These are phyloP conservation scores for Cenchrus fungigraminus DNA, from an alignment of 176 grass and related monocot genomes.

Conservation along the genomic window DNA sequence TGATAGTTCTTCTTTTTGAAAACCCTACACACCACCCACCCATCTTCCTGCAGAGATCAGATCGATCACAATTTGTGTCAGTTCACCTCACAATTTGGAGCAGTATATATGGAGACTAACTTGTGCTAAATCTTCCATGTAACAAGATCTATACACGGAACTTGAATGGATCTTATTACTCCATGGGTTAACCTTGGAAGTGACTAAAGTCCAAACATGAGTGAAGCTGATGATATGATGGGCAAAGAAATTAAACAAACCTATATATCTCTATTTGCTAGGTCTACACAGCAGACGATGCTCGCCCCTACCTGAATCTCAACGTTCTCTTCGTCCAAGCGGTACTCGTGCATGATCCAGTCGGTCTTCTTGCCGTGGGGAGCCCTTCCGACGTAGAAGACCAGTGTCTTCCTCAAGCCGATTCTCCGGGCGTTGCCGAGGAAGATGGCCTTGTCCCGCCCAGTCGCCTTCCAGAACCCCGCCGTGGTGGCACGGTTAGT, in stretches of 20 bases:
- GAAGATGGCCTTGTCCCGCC: conserved; percentile 87
- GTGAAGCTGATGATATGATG: neutral
- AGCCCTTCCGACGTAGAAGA: conserved; percentile 95
- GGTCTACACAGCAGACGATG: neutral
- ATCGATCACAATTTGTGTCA: conserved; percentile 4
- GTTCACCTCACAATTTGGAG: neutral
- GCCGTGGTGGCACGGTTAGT: conserved; percentile 88
- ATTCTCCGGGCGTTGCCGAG: conserved; percentile 63
- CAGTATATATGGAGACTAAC: neutral
- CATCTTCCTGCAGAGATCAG: conserved; percentile 78
- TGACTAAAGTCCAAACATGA: neutral
- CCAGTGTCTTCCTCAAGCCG: conserved; percentile 91
- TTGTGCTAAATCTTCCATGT: neutral
- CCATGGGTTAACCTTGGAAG: neutral
- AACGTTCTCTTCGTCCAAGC: conserved; percentile 64
- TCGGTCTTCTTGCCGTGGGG: conserved; percentile 85
- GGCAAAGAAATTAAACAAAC: neutral
- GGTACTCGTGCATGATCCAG: conserved; percentile 91
- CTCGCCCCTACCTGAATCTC: conserved; percentile 60
- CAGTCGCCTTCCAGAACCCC: conserved; percentile 96
- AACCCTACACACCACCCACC: conserved; percentile 98
- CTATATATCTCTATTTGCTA: neutral
- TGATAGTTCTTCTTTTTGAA: conserved; percentile 96
- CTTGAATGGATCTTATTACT: neutral
- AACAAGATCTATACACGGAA: neutral